Evolutionary conservation across 2,329 filamentous ascomycete species (phyloP), one percentile per base, ranked within the genome.

Genomic region (Acarospora socialis): DNA sequence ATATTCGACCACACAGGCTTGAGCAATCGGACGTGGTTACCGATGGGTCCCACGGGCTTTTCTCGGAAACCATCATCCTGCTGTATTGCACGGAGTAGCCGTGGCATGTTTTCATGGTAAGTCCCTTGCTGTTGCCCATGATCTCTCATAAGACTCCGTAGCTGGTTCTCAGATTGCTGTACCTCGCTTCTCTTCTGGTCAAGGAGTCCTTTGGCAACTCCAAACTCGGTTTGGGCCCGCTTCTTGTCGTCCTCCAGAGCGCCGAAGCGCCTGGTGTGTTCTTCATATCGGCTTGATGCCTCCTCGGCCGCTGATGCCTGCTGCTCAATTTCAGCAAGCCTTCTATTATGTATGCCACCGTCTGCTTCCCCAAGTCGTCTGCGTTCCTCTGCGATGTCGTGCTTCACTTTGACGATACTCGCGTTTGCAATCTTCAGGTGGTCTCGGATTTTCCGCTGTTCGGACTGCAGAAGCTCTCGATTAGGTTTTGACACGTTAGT

Each of bases 1-100:
- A 92, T 73, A 1, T 71, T 68, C 1, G 77, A 79, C 90, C 90
- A 98, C 44, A 81, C 67, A 1, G 81, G 78, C 43, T 87, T 76
- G 21, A 73, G 59, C 15, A 98, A 60, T 42, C 73, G 75, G 31
- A 98, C 66, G 46, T 90, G 70, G 15, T 73, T 62, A 18, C 86
- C 90, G 9, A 95, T 62, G 0, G 90, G 90, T 0, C 90, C 90
- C 20, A 95, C 63, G 2, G 90, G 90, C 39, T 68, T 76, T 25
- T 69, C 60, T 15, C 63, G 59, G 48, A 92, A 95, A 0, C 73
- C 64, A 2, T 41, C 53, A 35, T 92, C 81, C n/a, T 62, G 59
- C 4, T 72, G 64, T 38, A 95, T 81, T n/a, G 66, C 67, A 32
- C 57, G 63, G 5, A 92, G 56, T 3, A 94, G 66, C 2, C 61